Evolutionary conservation across 257 asterid species (phyloP).

Genomic region (Sherardia arvensis): DNA sequence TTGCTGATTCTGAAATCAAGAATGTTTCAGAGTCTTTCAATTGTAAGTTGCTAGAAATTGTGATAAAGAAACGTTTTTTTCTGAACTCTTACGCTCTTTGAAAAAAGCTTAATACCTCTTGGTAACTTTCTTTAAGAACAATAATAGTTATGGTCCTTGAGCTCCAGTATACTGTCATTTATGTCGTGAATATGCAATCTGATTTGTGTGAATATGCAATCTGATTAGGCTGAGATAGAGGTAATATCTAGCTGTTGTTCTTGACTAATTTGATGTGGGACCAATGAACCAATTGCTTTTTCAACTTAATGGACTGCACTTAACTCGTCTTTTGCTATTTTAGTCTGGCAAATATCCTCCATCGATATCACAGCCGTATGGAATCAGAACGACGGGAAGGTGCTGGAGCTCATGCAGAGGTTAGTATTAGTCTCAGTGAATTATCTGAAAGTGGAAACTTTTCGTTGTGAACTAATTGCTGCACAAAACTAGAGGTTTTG

Average conservation of each 20-base stretch:
- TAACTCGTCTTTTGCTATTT: neutral
- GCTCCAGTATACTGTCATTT: neutral
- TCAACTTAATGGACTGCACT: neutral
- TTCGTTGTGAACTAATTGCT: neutral
- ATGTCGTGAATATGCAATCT: too few species aligned
- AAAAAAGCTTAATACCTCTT: too few species aligned
- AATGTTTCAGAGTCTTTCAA: too few species aligned
- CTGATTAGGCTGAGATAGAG: too few species aligned
- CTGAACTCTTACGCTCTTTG: too few species aligned
- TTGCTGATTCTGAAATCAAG: too few species aligned
- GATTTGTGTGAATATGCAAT: too few species aligned
- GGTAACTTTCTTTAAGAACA: too few species aligned
- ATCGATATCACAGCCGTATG: constrained; percentile 9
- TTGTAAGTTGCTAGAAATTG: too few species aligned
- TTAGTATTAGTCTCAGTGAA: neutral
- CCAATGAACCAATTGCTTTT: neutral
- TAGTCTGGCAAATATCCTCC: constrained; percentile 21
- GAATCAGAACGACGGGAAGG: constrained; percentile 18
- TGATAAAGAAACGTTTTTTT: too few species aligned
- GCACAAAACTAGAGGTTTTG: neutral
- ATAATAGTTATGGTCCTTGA: too few species aligned
- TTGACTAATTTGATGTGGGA: neutral
- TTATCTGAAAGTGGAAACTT: neutral
- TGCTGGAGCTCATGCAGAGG: constrained; percentile 14
- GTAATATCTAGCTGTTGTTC: neutral